phyloP scores from a whole-genome alignment of 164 flowering plant genomes.

The Berberis thunbergii region DNA sequence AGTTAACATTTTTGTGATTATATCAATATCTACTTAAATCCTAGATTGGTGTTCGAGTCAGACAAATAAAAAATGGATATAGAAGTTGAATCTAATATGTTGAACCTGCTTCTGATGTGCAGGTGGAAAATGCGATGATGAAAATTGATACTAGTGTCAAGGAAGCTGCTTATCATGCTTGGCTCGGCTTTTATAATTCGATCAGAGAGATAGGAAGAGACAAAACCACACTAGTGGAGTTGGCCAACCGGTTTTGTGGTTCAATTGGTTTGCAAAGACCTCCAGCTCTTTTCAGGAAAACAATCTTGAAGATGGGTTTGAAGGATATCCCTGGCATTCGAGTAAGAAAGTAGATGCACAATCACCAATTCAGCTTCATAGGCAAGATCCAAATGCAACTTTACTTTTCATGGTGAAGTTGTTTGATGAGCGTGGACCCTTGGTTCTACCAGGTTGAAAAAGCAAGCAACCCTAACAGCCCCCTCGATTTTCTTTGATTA shows the following conservation, averaged over 20 bases:
- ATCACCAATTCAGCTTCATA: neutral
- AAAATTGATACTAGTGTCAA: slow-evolving; percentile 61
- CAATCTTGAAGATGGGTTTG: slow-evolving; percentile 89
- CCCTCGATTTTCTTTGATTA: no score
- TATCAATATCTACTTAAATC: neutral
- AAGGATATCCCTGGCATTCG: slow-evolving; percentile 78
- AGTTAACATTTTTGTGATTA: neutral
- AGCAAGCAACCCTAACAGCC: no score
- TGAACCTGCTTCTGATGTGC: slow-evolving; percentile 11
- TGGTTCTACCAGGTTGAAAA: no score
- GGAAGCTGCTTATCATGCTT: slow-evolving; percentile 96
- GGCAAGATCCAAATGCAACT: neutral
- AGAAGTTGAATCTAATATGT: neutral
- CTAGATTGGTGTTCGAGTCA: no score
- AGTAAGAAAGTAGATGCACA: slow-evolving; percentile 37
- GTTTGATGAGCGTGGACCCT: no score
- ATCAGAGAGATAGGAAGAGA: slow-evolving; percentile 78
- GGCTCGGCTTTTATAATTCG: slow-evolving; percentile 98
- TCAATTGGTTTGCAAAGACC: slow-evolving; percentile 72
- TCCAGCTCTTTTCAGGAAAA: slow-evolving; percentile 72
- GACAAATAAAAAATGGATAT: neutral
- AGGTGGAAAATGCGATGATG: slow-evolving; percentile 61
- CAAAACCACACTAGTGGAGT: slow-evolving; percentile 75
- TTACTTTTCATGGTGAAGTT: no score
- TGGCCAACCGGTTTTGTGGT: slow-evolving; percentile 51